Conservation (phyloP, 805 yeast species). For the Ogataea corticis region DNA sequence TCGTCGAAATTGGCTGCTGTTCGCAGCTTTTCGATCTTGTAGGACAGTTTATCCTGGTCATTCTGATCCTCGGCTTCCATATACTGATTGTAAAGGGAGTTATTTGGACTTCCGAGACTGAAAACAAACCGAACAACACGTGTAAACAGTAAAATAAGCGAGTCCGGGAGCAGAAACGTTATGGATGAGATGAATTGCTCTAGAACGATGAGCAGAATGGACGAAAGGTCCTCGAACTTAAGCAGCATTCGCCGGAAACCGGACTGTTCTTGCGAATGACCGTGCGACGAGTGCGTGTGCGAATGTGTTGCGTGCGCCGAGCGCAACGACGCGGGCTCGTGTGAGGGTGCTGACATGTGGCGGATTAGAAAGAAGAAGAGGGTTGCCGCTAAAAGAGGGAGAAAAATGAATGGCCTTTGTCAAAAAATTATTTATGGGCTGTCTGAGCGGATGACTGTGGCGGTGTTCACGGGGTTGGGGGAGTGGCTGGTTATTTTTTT, state of each 20-base stretch:
- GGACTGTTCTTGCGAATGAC: not conserved
- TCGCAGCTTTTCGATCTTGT: slow-evolving; percentile 38
- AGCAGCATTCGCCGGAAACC: slow-evolving; percentile 4
- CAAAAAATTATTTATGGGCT: too few relatives aligned
- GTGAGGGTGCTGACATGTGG: too few relatives aligned
- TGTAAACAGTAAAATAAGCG: slow-evolving; percentile 27
- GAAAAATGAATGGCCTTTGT: too few relatives aligned
- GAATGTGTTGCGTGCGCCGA: too few relatives aligned
- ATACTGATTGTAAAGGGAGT: slow-evolving; percentile 26
- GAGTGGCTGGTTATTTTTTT: too few relatives aligned
- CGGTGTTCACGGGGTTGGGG: too few relatives aligned
- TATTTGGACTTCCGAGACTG: slow-evolving; percentile 20
- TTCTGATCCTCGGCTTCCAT: slow-evolving; percentile 14
- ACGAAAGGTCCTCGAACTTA: slow-evolving; percentile 20
- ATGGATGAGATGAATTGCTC: slow-evolving; percentile 30
- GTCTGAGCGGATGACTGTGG: too few relatives aligned
- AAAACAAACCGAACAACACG: slow-evolving; percentile 22
- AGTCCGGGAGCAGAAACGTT: slow-evolving; percentile 28
- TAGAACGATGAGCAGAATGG: slow-evolving; percentile 27
- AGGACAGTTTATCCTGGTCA: slow-evolving; percentile 19
- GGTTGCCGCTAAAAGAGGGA: too few relatives aligned
- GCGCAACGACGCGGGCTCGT: too few relatives aligned
- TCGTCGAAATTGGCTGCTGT: slow-evolving; percentile 57
- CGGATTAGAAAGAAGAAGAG: too few relatives aligned
- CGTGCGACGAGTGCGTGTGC: not conserved